A percentile compares a stretch with the other conserved stretches of the same genome.
Evolutionary conservation across 768 basidiomycete genomes (phyloP).

Genomic region (Fomitopsis serialis): DNA sequence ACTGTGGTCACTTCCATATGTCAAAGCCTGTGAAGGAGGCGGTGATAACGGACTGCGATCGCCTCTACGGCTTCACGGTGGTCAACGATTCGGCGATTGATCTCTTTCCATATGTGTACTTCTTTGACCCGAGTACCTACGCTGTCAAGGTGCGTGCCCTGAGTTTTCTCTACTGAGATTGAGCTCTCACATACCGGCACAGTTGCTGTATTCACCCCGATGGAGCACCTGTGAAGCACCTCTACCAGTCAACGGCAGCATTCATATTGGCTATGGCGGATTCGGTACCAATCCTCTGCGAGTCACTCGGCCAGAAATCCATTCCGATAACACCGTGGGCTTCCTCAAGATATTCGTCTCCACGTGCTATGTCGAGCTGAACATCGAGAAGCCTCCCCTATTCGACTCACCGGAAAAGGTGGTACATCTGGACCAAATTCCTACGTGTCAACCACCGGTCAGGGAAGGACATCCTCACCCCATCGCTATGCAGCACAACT

Average conservation of each 20-base stretch:
- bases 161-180: too few species aligned
- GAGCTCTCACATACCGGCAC: too few species aligned
- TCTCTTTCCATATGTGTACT: neutral
- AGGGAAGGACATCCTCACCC: too few species aligned
- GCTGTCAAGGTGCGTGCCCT: too few species aligned
- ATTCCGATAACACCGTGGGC: neutral
- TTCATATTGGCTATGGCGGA: neutral
- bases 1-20: neutral
- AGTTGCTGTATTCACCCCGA: neutral
- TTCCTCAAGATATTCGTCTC: neutral
- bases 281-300: neutral
- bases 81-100: neutral
- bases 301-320: neutral
- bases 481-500: too few species aligned
- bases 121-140: neutral
- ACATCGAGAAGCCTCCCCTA: too few species aligned
- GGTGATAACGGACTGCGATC: neutral
- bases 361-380: neutral
- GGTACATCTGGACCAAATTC: too few species aligned
- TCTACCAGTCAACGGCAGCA: neutral
- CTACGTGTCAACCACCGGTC: too few species aligned
- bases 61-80: neutral
- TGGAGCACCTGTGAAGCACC: neutral
- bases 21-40: neutral
- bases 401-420: too few species aligned